Base-by-base conservation (phyloP, 2,329 filamentous ascomycete genomes). In the Neurospora sp. region DNA sequence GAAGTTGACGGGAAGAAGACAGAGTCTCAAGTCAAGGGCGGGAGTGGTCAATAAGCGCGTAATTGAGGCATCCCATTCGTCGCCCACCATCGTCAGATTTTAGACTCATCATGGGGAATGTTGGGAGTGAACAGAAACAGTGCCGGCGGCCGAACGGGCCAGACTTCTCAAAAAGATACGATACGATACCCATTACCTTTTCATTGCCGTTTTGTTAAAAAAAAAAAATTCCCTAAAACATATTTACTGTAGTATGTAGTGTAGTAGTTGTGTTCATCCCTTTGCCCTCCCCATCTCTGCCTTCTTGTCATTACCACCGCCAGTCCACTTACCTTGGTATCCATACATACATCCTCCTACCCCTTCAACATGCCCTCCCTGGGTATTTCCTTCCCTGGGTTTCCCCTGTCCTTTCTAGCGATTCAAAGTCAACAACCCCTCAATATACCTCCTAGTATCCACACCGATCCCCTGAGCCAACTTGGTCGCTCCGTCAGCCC, bases 361-460 rank as follows among this genome's bases (percentile, higher is more conserved):
- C 43, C 11, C n/a, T 10, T 23, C n/a, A 8, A 19, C 43, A 41
- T 23, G n/a, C 33, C 33, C 33, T 33, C 6, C 6, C 5, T 36
- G 33, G 8, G 4, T 46, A 46, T 46, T 8, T 46, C 43, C 43
- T 23, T 23, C n/a, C 43, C 43, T 10, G 6, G 33, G 6, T 36
- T 36, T 8, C 6, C 6, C 33, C 33, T 36, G 33, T 6, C 33
- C 1, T 36, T 6, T 62, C 33, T 23, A 84, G 41, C 82, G 79
- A 77, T 85, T 86, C 76, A 93, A 78, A 68, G 72, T 92, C 78
- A 93, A 80, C 69, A 94, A 77, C 1, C 88, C 88, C 78, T 93
- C 91, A 4, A 93, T 87, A 78, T 93, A 93, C 77, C 86, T 86
- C 78, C 89, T 85, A 38, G 91, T 92, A 81, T 94, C 91, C 40